Base-by-base conservation (phyloP, 2,329 filamentous ascomycete genomes). In the Bipolaris cookei region DNA sequence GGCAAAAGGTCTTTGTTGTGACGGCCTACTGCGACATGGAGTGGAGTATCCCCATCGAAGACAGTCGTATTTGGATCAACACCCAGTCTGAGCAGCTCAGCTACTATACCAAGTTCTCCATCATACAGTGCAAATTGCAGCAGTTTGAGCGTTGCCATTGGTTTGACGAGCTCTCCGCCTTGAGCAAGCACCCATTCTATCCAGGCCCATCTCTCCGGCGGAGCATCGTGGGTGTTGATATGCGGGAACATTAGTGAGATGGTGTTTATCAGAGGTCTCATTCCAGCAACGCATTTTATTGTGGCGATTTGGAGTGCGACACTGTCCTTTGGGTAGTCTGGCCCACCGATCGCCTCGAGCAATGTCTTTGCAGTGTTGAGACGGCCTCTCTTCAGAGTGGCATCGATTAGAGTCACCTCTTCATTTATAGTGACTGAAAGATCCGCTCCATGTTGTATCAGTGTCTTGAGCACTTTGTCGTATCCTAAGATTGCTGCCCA, bases 231-330 rank as follows among this genome's bases (percentile, higher is more conserved):
- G 64, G 53, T 18, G 25, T 25, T 13, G 42, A 32, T 20, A 18
- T 44, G 25, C 3, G 23, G 42, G 4, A 18, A 44, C 7, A 44
- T 18, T 18, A 28, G 3, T 6, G 42, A 18, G 6, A 44, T 14
- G 23, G 3, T 6, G 6, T 32, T 32, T 30, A 32, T 7, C 7
- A 44, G 23, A 7, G 25, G 42, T 6, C n/a, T 28, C n/a, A n/a
- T 34, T 43, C 54, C 3, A 67, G 51, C 18, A 48, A 56, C 6
- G 16, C 37, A 50, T 13, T 44, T 56, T 16, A 63, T 55, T 30
- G 63, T 54, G 4, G 69, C 68, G 6, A 70, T 54, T 16, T 69
- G 57, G 4, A 68, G 47, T 4, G 67, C 55, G n/a, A 66, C 52
- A 34, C 59, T 67, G 3, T 65, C 54, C 18, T 51, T 56, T 7